These are phyloP conservation scores for Phytomonas sp. DNA, from an alignment of 208 protist genomes.

Conservation along the genomic window DNA sequence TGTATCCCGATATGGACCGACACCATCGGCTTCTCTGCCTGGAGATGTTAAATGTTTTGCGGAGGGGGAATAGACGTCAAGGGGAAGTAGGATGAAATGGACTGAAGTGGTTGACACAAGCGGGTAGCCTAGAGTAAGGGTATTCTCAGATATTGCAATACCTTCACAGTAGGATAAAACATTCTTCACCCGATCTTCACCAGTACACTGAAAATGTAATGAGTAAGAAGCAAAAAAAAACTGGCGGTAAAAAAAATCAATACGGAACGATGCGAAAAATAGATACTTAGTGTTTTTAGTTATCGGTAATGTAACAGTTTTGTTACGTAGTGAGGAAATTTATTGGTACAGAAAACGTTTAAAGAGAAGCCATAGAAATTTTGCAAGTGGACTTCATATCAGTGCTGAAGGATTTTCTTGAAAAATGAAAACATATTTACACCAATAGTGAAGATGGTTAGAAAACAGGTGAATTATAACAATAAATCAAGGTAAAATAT, in stretches of 20 bases:
- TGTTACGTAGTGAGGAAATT: not conserved
- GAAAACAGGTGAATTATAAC: not conserved
- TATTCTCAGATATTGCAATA: constrained; percentile 21
- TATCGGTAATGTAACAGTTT: not conserved
- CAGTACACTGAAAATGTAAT: not conserved
- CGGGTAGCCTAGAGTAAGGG: constrained; percentile 17
- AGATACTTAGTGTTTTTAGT: not conserved
- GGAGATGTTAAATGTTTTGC: constrained; percentile 20
- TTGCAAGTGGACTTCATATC: not conserved
- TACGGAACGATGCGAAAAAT: not conserved
- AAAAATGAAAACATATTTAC: not conserved
- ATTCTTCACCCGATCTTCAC: not conserved
- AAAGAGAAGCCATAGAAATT: not conserved
- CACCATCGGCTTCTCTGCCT: constrained; percentile 22
- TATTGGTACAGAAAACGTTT: too few species aligned
- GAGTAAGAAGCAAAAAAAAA: not conserved
- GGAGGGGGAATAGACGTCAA: constrained; percentile 26
- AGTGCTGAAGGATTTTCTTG: not conserved
- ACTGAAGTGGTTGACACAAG: constrained; percentile 29
- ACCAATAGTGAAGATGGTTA: not conserved
- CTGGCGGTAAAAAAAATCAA: not conserved
- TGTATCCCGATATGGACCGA: constrained; percentile 31
- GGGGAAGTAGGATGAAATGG: constrained; percentile 22
- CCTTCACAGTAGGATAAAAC: not conserved
- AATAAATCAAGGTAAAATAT: not conserved